phyloP scores from a whole-genome alignment of 108 stramenopile species.

The Skeletonema tropicum region DNA sequence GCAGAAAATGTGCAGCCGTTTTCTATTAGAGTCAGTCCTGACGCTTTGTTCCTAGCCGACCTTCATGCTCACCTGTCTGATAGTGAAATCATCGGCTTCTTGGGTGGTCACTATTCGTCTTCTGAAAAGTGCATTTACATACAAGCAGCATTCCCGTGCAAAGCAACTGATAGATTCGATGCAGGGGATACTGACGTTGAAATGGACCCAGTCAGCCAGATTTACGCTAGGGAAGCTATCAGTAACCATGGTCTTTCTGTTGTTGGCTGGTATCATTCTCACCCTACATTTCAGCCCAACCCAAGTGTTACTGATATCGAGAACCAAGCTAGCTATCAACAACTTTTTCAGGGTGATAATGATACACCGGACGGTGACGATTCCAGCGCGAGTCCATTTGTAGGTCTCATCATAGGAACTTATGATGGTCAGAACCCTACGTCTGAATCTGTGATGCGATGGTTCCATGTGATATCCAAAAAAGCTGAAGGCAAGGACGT shows the following conservation, averaged over 20 bases:
- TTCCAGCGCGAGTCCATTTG: slow-evolving; percentile 37
- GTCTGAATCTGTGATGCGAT: slow-evolving; percentile 48
- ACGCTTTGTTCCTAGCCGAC: slow-evolving; percentile 56
- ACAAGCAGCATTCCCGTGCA: slow-evolving; percentile 67
- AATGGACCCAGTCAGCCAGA: slow-evolving; percentile 69
- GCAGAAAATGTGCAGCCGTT: slow-evolving; percentile 47
- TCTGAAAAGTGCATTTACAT: slow-evolving; percentile 50
- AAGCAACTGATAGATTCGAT: slow-evolving; percentile 43
- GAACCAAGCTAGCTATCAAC: slow-evolving; percentile 64
- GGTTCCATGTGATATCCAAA: slow-evolving; percentile 51
- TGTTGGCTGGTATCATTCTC: slow-evolving; percentile 69
- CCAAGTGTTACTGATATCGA: slow-evolving; percentile 64
- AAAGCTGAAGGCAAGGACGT: slow-evolving; percentile 25
- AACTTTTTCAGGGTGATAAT: slow-evolving; percentile 48
- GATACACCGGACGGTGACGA: slow-evolving; percentile 18
- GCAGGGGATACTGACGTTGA: slow-evolving; percentile 68
- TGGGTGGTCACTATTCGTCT: slow-evolving; percentile 57
- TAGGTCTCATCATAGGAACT: slow-evolving; percentile 62
- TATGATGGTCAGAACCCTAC: slow-evolving; percentile 46
- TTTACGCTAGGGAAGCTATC: slow-evolving; percentile 53
- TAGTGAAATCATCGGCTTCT: slow-evolving; percentile 69
- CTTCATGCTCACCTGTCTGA: slow-evolving; percentile 65
- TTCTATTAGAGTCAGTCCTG: slow-evolving; percentile 39
- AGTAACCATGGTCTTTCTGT: slow-evolving; percentile 45
- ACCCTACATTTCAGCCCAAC: slow-evolving; percentile 41